Conservation (phyloP, 495 filamentous ascomycete species). For the Trichoderma reesei region DNA sequence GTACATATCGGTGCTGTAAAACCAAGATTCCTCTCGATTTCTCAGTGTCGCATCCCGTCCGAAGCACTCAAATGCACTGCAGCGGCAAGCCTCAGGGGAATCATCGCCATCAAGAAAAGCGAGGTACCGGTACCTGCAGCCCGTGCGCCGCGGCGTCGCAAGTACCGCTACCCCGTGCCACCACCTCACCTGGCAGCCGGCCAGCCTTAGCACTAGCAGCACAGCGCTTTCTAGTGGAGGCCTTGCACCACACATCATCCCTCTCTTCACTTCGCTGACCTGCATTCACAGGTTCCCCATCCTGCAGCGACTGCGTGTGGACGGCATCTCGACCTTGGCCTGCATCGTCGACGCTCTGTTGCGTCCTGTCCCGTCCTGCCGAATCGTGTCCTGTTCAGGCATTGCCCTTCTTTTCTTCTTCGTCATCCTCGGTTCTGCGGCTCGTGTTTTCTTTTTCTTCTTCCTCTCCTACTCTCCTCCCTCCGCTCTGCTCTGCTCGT, state of each 20-base stretch:
- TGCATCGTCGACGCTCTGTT: not conserved
- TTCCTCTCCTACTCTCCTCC: not conserved
- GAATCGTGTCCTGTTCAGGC: no score
- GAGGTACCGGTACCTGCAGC: not conserved
- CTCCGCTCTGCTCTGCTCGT: not conserved
- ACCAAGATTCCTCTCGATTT: no score
- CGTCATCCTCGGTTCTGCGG: not conserved
- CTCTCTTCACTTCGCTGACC: conserved; percentile 8
- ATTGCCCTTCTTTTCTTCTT: not conserved
- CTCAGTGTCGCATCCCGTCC: no score
- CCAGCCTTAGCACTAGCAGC: not conserved
- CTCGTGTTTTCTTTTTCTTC: not conserved
- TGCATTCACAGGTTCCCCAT: conserved; percentile 8
- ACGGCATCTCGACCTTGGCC: conserved; percentile 1
- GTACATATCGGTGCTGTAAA: no score
- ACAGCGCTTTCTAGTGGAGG: not conserved
- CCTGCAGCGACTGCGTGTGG: conserved; percentile 6
- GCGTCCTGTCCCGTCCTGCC: not conserved
- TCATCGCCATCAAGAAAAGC: no score
- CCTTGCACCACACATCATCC: conserved; percentile 6
- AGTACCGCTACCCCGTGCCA: not conserved
- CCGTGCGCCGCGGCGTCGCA: not conserved
- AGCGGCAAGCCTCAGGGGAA: no score
- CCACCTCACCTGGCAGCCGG: no score
- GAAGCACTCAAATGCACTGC: no score